Conservation (phyloP, 192 early-diverging fungal species). For the Coemansia sp. region DNA sequence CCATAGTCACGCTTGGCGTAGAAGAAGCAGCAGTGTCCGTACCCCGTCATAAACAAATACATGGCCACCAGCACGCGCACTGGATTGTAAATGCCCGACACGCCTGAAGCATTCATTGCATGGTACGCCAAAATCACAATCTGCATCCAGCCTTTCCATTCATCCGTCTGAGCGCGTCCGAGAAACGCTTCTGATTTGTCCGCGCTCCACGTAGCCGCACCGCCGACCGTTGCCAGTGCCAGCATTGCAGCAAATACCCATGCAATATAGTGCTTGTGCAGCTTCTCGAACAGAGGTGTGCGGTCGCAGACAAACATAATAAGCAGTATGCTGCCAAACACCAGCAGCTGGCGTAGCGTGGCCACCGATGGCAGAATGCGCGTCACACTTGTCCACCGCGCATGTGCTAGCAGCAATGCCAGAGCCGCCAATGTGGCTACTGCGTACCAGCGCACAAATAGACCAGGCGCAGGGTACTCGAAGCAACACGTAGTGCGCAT, state of each 20-base stretch:
- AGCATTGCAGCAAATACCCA: conserved; percentile 55
- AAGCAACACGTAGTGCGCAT: conserved; percentile 64
- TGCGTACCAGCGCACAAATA: conserved; percentile 46
- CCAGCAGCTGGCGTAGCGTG: conserved; percentile 50
- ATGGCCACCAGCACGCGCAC: conserved; percentile 73
- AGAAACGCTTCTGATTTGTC: conserved; percentile 57
- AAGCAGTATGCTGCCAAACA: conserved; percentile 58
- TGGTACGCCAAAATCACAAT: conserved; percentile 70
- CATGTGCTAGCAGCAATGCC: conserved; percentile 2
- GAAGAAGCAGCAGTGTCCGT: conserved; percentile 74
- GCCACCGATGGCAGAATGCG: conserved; percentile 31
- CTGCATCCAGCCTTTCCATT: conserved; percentile 92
- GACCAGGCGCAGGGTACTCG: conserved; percentile 50
- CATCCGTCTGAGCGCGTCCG: conserved; percentile 76
- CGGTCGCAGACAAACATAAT: conserved; percentile 70
- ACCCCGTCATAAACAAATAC: conserved; percentile 82
- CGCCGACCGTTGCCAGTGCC: conserved; percentile 39
- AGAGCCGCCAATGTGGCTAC: conserved; percentile 22
- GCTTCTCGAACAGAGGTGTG: conserved; percentile 65
- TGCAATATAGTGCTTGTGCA: conserved; percentile 59
- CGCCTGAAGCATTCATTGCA: conserved; percentile 63
- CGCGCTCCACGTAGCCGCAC: conserved; percentile 39
- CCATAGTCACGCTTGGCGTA: conserved; percentile 70
- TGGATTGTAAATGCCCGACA: conserved; percentile 66
- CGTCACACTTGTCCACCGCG: not conserved